Percentiles rank a stretch among this genome's conserved stretches.
Conservation (phyloP, 345 rosid species). For the Sonneratia caseolaris region DNA sequence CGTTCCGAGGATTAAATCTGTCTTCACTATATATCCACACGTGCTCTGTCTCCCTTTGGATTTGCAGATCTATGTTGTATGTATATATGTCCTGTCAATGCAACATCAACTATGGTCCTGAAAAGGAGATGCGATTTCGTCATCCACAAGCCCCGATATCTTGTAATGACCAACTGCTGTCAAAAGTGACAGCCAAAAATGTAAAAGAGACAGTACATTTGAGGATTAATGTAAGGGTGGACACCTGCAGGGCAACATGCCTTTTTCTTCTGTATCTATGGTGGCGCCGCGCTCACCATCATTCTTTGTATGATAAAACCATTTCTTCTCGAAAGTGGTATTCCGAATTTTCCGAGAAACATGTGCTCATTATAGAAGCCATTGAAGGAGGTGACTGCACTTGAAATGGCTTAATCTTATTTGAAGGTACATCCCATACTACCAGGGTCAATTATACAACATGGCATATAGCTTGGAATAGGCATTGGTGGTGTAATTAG, state of each 20-base stretch:
- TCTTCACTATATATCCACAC: background rate
- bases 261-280: too few species aligned
- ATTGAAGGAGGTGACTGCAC: background rate
- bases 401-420: background rate
- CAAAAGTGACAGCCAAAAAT: too few species aligned
- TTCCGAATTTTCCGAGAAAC: background rate
- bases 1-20: background rate
- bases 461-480: too few species aligned
- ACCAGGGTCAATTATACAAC: too few species aligned
- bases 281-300: too few species aligned
- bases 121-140: slow-evolving; percentile 26
- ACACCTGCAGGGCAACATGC: too few species aligned
- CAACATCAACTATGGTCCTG: slow-evolving; percentile 23
- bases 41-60: background rate
- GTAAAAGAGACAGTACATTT: too few species aligned
- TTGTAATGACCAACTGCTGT: too few species aligned
- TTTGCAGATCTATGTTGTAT: background rate
- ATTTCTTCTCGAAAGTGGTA: background rate
- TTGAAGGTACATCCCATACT: too few species aligned
- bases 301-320: too few species aligned
- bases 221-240: too few species aligned
- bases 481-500: too few species aligned
- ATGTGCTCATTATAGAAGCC: background rate
- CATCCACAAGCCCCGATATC: slow-evolving; percentile 38
- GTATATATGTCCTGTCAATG: slow-evolving; percentile 40